Conservation (phyloP, 768 basidiomycete genomes). For the Aureoboletus auriporus region DNA sequence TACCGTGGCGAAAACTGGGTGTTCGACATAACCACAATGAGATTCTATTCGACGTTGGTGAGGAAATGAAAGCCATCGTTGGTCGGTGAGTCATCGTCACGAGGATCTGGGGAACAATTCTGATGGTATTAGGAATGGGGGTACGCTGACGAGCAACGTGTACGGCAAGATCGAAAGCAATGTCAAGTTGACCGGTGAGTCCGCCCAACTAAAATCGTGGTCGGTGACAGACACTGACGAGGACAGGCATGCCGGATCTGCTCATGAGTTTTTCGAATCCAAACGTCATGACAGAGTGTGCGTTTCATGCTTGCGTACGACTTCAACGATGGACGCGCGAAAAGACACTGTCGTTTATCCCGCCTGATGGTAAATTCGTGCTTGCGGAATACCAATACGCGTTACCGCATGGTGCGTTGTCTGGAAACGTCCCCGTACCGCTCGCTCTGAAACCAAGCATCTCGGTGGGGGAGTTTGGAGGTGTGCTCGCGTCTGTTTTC, state of each 20-base stretch:
- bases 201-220: constrained; percentile 4
- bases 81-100: constrained; percentile 21
- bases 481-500: constrained; percentile 8
- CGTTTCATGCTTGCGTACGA: constrained; percentile 94
- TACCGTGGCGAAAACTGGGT: constrained; percentile 89
- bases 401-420: constrained; percentile 31
- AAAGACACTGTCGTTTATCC: constrained; percentile 82
- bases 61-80: constrained; percentile 60
- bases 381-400: constrained; percentile 79
- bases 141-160: constrained; percentile 59
- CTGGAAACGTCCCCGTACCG: constrained; percentile 49
- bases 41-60: constrained; percentile 87
- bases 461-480: constrained; percentile 28
- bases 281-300: constrained; percentile 67
- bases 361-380: constrained; percentile 87
- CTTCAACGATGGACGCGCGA: constrained; percentile 80
- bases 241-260: constrained; percentile 83
- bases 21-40: constrained; percentile 85
- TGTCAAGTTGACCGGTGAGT: constrained; percentile 66
- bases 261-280: constrained; percentile 73
- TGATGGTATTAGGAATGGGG: constrained; percentile 51
- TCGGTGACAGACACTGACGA: background rate
- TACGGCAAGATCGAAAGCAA: constrained; percentile 79
- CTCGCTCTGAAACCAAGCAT: constrained; percentile 46
- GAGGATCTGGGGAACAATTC: background rate